Conservation (phyloP, 2,329 filamentous ascomycete species). For the Fusarium concolor region DNA sequence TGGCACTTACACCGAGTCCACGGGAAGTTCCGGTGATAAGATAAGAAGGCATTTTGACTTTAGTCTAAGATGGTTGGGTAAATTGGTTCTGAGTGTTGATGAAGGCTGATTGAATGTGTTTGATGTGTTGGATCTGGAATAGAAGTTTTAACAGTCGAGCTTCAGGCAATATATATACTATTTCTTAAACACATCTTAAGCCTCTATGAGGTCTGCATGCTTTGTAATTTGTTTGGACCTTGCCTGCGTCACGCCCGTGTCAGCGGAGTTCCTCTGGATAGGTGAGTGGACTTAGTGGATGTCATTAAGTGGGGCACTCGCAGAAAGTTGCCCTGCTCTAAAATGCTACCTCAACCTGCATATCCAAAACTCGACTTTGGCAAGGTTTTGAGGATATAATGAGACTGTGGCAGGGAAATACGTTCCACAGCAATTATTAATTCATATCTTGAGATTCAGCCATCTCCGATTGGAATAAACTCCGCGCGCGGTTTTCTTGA, state of each 20-base stretch:
- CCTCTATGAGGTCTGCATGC: background rate
- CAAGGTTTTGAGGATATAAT: accelerated
- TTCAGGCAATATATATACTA: background rate
- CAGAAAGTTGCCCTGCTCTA: slow-evolving; percentile 15
- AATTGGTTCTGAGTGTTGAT: too few relatives aligned
- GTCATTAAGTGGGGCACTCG: slow-evolving; percentile 1
- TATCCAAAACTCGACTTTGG: too few relatives aligned
- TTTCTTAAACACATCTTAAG: background rate
- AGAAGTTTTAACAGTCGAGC: accelerated
- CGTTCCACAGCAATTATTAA: background rate
- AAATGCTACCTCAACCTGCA: accelerated
- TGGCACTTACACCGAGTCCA: slow-evolving; percentile 29
- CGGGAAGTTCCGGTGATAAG: slow-evolving; percentile 37
- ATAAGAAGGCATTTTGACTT: slow-evolving; percentile 28
- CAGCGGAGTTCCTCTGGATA: too few relatives aligned
- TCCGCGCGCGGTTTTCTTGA: background rate
- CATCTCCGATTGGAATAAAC: too few relatives aligned
- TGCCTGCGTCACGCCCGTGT: background rate
- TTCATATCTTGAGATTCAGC: background rate
- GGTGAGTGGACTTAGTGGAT: background rate
- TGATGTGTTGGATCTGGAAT: background rate
- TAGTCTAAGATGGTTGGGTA: too few relatives aligned
- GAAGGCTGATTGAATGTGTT: background rate
- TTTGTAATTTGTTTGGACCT: slow-evolving; percentile 10
- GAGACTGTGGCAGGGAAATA: background rate